Conservation (phyloP, 208 protist genomes). For the Leishmania martiniquensis region DNA sequence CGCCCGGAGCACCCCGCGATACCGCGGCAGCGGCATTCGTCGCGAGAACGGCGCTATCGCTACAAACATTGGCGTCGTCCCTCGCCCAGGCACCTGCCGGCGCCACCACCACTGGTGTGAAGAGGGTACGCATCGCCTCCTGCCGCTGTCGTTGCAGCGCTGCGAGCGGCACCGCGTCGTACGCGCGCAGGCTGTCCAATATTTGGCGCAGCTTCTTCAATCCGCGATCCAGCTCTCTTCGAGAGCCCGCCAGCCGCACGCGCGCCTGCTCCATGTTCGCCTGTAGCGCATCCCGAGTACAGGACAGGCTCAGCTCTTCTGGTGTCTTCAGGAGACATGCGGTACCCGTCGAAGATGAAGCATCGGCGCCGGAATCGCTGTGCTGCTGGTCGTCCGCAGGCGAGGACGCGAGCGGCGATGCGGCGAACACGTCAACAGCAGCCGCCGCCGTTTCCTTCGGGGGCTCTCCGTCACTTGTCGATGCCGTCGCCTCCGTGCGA, state of each 20-base stretch:
- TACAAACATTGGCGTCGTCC: not conserved
- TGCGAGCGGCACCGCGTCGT: conserved; percentile 18
- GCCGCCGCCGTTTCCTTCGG: not conserved
- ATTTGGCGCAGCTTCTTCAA: conserved; percentile 26
- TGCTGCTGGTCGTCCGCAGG: not conserved
- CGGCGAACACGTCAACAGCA: not conserved
- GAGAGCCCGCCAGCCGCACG: not conserved
- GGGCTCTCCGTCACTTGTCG: not conserved
- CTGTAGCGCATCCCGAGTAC: conserved; percentile 10
- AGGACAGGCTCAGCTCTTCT: conserved; percentile 20
- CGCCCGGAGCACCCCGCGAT: not conserved
- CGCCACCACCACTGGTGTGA: conserved; percentile 10
- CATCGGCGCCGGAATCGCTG: not conserved
- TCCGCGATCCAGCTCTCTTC: conserved; percentile 8
- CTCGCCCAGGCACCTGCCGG: not conserved
- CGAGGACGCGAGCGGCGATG: not conserved
- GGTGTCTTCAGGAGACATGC: not conserved
- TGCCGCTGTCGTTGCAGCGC: conserved; percentile 17
- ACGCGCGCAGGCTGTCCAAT: conserved; percentile 18
- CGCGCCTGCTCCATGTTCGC: conserved; percentile 21
- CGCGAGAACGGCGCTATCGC: not conserved
- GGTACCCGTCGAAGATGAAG: not conserved
- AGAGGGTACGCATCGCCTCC: not conserved
- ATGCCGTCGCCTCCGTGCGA: not conserved
- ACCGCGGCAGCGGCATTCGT: not conserved